Evolutionary conservation across 2,329 filamentous ascomycete species (phyloP), one percentile per base, ranked within the genome.

Genomic region (Stagonosporopsis rhizophila): DNA sequence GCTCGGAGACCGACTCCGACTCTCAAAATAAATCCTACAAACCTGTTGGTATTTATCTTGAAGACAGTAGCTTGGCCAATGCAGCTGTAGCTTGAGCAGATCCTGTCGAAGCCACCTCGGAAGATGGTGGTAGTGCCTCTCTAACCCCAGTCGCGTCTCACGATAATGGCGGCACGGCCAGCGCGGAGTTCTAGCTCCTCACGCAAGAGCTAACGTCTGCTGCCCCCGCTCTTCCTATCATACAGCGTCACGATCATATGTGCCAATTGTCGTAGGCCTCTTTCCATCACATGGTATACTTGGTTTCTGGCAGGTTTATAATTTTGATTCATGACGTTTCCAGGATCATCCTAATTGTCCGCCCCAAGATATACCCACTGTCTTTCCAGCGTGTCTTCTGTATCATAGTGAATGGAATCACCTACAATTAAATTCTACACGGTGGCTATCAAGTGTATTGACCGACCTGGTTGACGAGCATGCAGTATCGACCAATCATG

Each of bases 1-100:
- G 68, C 47, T 62, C 64, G 6, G 69, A 72, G 17, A 25, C 58
- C 5, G 66, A 65, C 3, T 69, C 71, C 9, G 68, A 69, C 8
- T 67, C 62, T 7, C 70, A 73, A 8, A 60, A 65, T 6, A 62
- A 65, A n/a, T 64, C 59, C 11, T 70, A 63, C 45, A 44, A 60
- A 44, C 61, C 42, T 22, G 59, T 62, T n/a, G 65, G 66, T 37
- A 50, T 71, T n/a, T 53, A 45, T 14, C 47, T 70, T 22, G 61
- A 58, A 28, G 44, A 53, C 37, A 57, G 58, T 38, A 56, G 61
- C 25, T 73, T 66, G 67, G 60, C 58, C 17, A 57, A 68, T 40
- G 40, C 60, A 34, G 47, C 61, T 47, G 60, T 65, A 47, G 66
- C 63, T 39, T 72, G 44, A 61, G n/a, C n/a, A 42, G 15, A 1